These are phyloP conservation scores for Obelidium mucronatum DNA, from an alignment of 192 early-diverging fungal species.

Conservation along the genomic window DNA sequence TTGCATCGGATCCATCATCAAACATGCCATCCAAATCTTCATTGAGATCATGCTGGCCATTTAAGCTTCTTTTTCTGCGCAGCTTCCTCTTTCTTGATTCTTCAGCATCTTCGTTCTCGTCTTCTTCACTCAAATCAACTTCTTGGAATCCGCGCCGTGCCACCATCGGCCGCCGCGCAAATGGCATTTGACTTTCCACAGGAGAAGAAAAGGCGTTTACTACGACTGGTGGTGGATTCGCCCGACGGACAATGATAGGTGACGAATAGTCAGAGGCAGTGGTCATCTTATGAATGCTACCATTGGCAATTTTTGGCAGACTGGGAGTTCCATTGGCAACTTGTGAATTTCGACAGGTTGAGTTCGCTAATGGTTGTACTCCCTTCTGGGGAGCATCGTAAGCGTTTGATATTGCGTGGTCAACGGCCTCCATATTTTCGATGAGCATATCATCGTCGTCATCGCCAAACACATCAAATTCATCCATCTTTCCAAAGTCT, in stretches of 20 bases:
- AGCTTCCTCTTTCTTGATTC: background rate
- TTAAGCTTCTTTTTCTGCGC: background rate
- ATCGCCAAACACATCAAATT: constrained; percentile 6
- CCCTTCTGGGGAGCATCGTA: background rate
- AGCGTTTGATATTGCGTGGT: background rate
- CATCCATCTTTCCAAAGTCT: background rate
- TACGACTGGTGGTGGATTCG: background rate
- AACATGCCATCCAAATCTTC: constrained; percentile 16
- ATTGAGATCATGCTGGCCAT: background rate
- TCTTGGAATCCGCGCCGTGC: background rate
- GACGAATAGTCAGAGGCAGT: constrained; percentile 2
- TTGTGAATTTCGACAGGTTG: no score
- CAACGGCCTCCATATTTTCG: constrained; percentile 4
- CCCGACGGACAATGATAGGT: background rate
- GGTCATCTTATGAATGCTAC: background rate
- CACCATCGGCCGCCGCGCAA: constrained; percentile 21
- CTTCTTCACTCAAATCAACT: background rate
- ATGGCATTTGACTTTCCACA: constrained; percentile 27
- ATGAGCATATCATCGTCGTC: background rate
- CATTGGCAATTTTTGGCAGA: background rate
- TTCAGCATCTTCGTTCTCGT: constrained; percentile 18
- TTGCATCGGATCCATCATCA: constrained; percentile 13
- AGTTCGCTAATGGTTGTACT: background rate
- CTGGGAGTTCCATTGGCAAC: background rate
- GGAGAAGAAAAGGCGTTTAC: background rate